These are phyloP conservation scores for Syzygium syzygioides DNA, from an alignment of 441 rosid species.

Conservation along the genomic window DNA sequence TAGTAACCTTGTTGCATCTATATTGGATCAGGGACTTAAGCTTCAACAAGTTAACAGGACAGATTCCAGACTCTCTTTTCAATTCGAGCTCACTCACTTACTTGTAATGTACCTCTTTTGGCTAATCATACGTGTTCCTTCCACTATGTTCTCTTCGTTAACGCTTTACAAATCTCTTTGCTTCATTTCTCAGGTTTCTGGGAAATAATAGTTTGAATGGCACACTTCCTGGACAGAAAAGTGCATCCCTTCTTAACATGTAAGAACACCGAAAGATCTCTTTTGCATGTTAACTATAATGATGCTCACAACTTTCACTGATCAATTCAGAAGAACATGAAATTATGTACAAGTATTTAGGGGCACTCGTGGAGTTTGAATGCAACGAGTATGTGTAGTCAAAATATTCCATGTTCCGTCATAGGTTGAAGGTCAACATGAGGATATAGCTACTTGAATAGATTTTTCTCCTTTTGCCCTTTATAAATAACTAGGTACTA, in stretches of 20 bases:
- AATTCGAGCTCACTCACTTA: slow-evolving; percentile 31
- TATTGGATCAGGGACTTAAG: slow-evolving; percentile 49
- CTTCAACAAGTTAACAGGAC: slow-evolving; percentile 42
- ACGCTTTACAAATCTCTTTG: background rate
- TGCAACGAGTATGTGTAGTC: background rate
- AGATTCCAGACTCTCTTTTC: slow-evolving; percentile 45
- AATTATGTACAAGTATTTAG: background rate
- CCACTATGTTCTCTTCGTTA: background rate
- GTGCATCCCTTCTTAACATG: slow-evolving; percentile 43
- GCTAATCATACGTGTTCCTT: background rate
- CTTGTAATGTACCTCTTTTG: slow-evolving; percentile 26
- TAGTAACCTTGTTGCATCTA: background rate
- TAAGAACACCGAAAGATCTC: slow-evolving; percentile 22
- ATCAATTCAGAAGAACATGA: background rate
- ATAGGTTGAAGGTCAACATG: background rate
- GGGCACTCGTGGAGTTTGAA: background rate
- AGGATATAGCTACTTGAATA: background rate
- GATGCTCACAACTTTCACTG: background rate
- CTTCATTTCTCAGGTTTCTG: slow-evolving; percentile 43
- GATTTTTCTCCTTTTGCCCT: background rate
- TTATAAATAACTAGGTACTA: background rate
- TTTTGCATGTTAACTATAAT: background rate
- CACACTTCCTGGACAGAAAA: slow-evolving; percentile 43
- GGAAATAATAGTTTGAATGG: slow-evolving; percentile 53
- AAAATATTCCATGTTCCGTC: background rate